These are phyloP conservation scores for Simmondsia chinensis DNA, from an alignment of 148 eudicot genomes.

Conservation along the genomic window DNA sequence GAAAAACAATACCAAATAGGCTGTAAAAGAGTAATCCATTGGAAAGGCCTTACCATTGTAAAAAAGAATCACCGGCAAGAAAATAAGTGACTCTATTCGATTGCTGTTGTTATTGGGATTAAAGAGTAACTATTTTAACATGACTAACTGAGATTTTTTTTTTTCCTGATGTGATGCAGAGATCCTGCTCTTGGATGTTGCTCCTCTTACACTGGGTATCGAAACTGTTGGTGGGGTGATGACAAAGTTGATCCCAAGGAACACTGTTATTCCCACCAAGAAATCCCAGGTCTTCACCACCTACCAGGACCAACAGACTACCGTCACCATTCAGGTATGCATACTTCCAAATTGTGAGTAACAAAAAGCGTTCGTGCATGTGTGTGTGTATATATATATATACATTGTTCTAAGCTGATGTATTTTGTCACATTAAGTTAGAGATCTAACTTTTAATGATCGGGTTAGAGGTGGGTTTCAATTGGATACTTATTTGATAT, in stretches of 20 bases:
- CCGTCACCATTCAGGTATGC: slow-evolving; percentile 63
- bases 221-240: slow-evolving; percentile 83
- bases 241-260: slow-evolving; percentile 85
- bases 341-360: neutral
- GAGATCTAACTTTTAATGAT: too few relatives aligned
- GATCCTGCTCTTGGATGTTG: slow-evolving; percentile 69
- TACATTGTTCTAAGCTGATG: neutral
- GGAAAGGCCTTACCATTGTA: too few relatives aligned
- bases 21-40: too few relatives aligned
- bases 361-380: neutral
- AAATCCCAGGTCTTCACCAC: slow-evolving; percentile 78
- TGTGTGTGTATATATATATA: too few relatives aligned
- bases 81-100: too few relatives aligned
- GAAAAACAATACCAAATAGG: too few relatives aligned
- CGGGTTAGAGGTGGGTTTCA: too few relatives aligned
- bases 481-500: too few relatives aligned
- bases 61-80: too few relatives aligned
- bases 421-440: too few relatives aligned
- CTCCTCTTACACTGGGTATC: slow-evolving; percentile 71
- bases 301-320: slow-evolving; percentile 78
- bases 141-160: slow-evolving; percentile 1
- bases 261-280: slow-evolving; percentile 73
- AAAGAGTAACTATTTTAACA: neutral
- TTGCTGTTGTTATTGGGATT: too few relatives aligned
- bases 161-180: slow-evolving; percentile 19